Conservation (phyloP, 306 rosid genomes). For the Corylus avellana region DNA sequence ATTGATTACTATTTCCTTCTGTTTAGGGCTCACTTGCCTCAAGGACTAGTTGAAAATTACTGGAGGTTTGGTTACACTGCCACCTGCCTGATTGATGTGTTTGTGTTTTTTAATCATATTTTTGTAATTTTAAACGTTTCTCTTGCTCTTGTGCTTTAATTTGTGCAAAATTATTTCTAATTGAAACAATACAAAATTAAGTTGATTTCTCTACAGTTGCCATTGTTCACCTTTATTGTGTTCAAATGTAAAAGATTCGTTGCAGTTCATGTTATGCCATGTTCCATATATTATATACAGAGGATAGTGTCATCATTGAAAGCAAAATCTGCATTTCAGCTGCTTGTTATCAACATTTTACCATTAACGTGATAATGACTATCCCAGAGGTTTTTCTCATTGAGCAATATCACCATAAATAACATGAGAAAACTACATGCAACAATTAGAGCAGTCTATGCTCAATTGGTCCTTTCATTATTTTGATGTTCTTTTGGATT, state of each 20-base stretch:
- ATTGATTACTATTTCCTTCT: not conserved
- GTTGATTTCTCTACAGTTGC: not conserved
- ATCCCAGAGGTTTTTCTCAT: too few relatives aligned
- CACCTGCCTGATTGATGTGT: constrained; percentile 9
- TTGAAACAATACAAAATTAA: not conserved
- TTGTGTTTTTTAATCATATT: constrained; percentile 8
- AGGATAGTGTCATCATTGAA: not conserved
- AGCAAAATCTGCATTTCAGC: not conserved
- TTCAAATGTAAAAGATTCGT: not conserved
- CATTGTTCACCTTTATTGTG: not conserved
- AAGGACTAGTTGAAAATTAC: constrained; percentile 15
- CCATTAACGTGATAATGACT: not conserved
- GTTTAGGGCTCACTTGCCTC: constrained; percentile 18
- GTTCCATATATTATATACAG: not conserved
- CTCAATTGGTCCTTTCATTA: too few relatives aligned
- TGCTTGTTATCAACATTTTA: not conserved
- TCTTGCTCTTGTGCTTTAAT: not conserved
- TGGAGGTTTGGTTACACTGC: constrained; percentile 25
- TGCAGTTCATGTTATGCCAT: not conserved
- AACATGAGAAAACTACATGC: too few relatives aligned
- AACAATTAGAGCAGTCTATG: too few relatives aligned
- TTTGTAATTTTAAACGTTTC: constrained; percentile 16
- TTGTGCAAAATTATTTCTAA: not conserved
- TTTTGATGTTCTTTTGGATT: too few relatives aligned
- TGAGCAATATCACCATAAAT: too few relatives aligned